Evolutionary conservation across 2,329 filamentous ascomycete species (phyloP).

Genomic region (Diplocarpon rosae): DNA sequence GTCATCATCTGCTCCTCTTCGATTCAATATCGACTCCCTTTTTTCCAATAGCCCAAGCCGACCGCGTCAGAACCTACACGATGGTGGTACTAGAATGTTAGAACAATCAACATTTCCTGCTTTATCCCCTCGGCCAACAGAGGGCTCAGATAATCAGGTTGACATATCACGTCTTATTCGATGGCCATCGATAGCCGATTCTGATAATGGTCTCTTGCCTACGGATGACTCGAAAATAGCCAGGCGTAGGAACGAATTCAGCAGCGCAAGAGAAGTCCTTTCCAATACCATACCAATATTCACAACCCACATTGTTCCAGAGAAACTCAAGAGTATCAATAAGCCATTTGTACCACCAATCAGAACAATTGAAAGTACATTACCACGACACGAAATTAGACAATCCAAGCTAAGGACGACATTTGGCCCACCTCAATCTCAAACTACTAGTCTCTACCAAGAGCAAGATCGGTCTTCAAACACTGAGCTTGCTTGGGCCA

Average conservation of each 20-base stretch:
- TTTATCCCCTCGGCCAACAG: neutral
- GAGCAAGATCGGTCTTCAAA: conserved; percentile 5
- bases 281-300: conserved; percentile 12
- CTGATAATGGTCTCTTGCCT: conserved; percentile 7
- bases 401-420: conserved; percentile 13
- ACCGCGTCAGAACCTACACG: conserved; percentile 2
- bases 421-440: neutral
- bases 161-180: neutral
- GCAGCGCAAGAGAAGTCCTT: conserved; percentile 17
- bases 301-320: neutral
- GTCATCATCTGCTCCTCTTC: conserved; percentile 9
- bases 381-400: conserved; percentile 4
- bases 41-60: neutral
- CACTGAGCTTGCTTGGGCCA: conserved; percentile 23
- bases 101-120: neutral
- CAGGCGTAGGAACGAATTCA: conserved; percentile 17
- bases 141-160: neutral
- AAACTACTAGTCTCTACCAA: neutral
- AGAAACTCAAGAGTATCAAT: conserved; percentile 9
- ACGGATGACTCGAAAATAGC: conserved; percentile 2
- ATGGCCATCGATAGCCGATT: neutral
- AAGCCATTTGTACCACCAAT: conserved; percentile 21
- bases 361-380: conserved; percentile 1
- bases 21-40: conserved; percentile 1
- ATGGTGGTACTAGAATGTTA: conserved; percentile 4